These are phyloP conservation scores for Macrocystidia cucumis DNA, from an alignment of 1,284 basidiomycete genomes.

Conservation along the genomic window DNA sequence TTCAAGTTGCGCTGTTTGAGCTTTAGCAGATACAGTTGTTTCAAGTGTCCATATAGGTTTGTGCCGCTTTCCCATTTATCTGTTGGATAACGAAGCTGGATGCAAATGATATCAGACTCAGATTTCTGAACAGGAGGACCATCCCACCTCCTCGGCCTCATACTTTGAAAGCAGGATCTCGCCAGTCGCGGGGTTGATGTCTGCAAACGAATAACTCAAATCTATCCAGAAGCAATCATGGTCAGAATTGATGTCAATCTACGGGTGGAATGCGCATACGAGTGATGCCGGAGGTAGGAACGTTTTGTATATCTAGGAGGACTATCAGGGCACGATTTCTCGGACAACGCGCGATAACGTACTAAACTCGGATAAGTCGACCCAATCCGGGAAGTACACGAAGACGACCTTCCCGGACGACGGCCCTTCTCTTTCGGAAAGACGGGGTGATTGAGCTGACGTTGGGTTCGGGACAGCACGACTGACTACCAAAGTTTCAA, in stretches of 20 bases:
- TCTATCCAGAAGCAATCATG: conserved; percentile 33
- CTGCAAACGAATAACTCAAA: conserved; percentile 83
- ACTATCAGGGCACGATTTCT: conserved; percentile 3
- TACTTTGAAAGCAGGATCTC: conserved; percentile 67
- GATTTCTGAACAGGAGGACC: not conserved
- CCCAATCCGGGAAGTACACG: conserved; percentile 72
- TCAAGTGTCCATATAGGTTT: conserved; percentile 84
- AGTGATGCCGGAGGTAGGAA: conserved; percentile 38
- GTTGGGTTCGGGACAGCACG: too few species aligned
- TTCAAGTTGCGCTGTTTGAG: conserved; percentile 70
- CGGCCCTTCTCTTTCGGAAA: too few species aligned
- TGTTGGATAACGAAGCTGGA: conserved; percentile 57
- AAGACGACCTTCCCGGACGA: conserved; percentile 42
- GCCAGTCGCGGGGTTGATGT: conserved; percentile 64
- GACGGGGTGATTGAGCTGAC: too few species aligned
- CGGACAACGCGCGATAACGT: too few species aligned
- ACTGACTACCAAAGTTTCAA: too few species aligned
- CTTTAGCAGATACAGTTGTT: conserved; percentile 76
- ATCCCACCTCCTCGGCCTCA: conserved; percentile 74
- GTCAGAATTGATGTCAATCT: not conserved
- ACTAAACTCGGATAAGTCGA: conserved; percentile 80
- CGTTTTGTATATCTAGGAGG: conserved; percentile 6
- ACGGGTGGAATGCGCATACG: conserved; percentile 19
- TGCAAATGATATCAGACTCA: conserved; percentile 2
- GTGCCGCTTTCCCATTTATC: conserved; percentile 65